Evolutionary conservation across 2,329 filamentous ascomycete genomes (phyloP).

Genomic region (Cadophora gregata): DNA sequence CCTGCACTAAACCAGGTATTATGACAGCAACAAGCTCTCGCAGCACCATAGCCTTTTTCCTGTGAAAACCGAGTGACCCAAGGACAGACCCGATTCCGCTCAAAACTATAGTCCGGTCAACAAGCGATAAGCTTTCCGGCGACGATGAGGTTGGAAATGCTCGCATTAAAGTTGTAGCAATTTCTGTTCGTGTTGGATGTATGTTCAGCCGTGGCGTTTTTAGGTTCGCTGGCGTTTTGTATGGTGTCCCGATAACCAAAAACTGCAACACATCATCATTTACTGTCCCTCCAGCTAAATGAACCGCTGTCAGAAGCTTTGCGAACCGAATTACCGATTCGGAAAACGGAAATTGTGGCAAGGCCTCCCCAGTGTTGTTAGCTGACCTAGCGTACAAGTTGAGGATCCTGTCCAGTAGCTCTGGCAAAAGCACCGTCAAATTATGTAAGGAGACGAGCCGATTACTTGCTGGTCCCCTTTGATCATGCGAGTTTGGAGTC

Average conservation of each 20-base stretch:
- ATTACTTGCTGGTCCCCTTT: constrained; percentile 43
- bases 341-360: constrained; percentile 73
- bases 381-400: constrained; percentile 74
- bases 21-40: constrained; percentile 84
- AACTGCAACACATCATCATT: constrained; percentile 65
- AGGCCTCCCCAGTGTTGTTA: constrained; percentile 65
- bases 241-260: constrained; percentile 66
- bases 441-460: constrained; percentile 52
- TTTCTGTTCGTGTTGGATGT: constrained; percentile 64
- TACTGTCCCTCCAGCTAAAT: constrained; percentile 68
- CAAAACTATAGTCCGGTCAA: constrained; percentile 79
- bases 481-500: constrained; percentile 31
- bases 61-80: constrained; percentile 76
- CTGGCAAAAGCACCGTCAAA: constrained; percentile 68
- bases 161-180: constrained; percentile 68
- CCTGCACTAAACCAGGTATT: constrained; percentile 85
- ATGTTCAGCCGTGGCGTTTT: constrained; percentile 62
- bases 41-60: constrained; percentile 91
- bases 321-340: constrained; percentile 77
- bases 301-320: constrained; percentile 71
- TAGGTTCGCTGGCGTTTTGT: constrained; percentile 53
- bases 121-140: constrained; percentile 71
- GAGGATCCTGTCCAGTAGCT: constrained; percentile 76
- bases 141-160: constrained; percentile 71
- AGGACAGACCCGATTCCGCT: constrained; percentile 89